These are phyloP conservation scores for Penicillium psychrofluorescens DNA, from an alignment of 495 filamentous ascomycete species.

Conservation along the genomic window DNA sequence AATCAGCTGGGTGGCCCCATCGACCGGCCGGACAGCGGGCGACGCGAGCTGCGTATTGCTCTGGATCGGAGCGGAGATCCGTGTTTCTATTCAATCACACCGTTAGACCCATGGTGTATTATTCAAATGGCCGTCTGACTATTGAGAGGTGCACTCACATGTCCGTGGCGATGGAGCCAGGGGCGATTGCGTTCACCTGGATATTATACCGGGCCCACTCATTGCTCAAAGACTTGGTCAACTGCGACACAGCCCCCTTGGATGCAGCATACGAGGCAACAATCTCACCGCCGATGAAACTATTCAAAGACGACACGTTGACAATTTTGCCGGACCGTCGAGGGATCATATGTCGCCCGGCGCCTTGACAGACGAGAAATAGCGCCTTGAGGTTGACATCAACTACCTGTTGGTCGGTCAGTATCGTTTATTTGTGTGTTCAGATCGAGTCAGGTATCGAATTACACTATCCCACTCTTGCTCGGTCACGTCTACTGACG, in stretches of 20 bases:
- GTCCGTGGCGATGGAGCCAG: conserved; percentile 66
- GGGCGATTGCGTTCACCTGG: conserved; percentile 58
- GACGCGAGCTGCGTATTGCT: no score
- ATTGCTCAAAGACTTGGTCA: conserved; percentile 70
- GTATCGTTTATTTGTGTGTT: no score
- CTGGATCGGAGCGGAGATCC: no score
- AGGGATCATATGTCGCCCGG: no score
- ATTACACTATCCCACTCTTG: no score
- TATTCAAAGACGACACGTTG: conserved; percentile 65
- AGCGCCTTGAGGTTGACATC: no score
- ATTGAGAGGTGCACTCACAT: conserved; percentile 46
- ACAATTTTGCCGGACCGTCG: conserved; percentile 42
- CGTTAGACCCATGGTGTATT: conserved; percentile 46
- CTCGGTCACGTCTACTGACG: no score
- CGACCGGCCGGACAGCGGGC: conserved; percentile 44
- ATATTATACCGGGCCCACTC: conserved; percentile 65
- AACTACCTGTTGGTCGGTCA: no score
- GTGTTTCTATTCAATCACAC: conserved; percentile 66
- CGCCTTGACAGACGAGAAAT: no score
- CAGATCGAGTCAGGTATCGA: no score
- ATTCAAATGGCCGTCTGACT: conserved; percentile 47
- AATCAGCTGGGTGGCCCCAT: conserved; percentile 31
- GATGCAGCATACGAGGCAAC: conserved; percentile 72
- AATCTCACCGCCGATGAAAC: conserved; percentile 73
- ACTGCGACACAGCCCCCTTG: conserved; percentile 67